phyloP scores from a whole-genome alignment of 2,329 filamentous ascomycete genomes.

The Fonsecaea pugnacius region DNA sequence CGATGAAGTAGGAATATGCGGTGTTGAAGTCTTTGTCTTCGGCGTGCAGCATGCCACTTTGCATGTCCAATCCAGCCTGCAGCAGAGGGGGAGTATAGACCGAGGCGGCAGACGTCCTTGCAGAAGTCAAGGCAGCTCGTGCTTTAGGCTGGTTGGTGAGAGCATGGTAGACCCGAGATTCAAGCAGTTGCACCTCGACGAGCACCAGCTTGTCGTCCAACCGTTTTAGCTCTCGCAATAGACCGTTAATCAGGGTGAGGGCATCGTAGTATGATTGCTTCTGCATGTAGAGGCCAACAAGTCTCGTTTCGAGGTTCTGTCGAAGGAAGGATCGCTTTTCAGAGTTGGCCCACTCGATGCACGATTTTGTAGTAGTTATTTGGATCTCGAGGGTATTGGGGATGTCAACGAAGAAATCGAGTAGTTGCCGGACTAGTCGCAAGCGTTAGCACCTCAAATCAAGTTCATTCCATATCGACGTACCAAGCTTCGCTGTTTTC shows the following conservation, averaged over 20 bases:
- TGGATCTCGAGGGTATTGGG: conserved; percentile 94
- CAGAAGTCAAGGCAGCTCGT: conserved; percentile 89
- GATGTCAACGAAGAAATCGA: conserved; percentile 92
- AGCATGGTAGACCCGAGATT: conserved; percentile 96
- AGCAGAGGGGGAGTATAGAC: conserved; percentile 95
- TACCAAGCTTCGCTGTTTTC: conserved; percentile 97
- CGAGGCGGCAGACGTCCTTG: conserved; percentile 90
- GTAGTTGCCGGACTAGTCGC: conserved; percentile 81
- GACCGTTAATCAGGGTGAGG: conserved; percentile 91
- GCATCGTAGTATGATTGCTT: conserved; percentile 98
- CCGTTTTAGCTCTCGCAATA: conserved; percentile 95
- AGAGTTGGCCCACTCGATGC: conserved; percentile 83
- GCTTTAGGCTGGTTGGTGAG: conserved; percentile 96
- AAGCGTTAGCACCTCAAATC: conserved; percentile 23
- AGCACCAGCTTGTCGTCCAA: conserved; percentile 98
- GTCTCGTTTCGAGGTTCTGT: conserved; percentile 95
- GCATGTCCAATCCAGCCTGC: conserved; percentile 97
- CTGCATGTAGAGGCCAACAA: conserved; percentile 92
- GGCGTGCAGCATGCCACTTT: conserved; percentile 97
- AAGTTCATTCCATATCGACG: background rate
- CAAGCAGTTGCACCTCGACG: conserved; percentile 95
- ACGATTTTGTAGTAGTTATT: conserved; percentile 94
- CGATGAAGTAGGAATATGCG: conserved; percentile 98
- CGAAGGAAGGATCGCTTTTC: conserved; percentile 92
- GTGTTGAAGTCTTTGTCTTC: conserved; percentile 99